Base-by-base conservation (phyloP, 495 filamentous ascomycete species). In the Polyplosphaeria fusca region DNA sequence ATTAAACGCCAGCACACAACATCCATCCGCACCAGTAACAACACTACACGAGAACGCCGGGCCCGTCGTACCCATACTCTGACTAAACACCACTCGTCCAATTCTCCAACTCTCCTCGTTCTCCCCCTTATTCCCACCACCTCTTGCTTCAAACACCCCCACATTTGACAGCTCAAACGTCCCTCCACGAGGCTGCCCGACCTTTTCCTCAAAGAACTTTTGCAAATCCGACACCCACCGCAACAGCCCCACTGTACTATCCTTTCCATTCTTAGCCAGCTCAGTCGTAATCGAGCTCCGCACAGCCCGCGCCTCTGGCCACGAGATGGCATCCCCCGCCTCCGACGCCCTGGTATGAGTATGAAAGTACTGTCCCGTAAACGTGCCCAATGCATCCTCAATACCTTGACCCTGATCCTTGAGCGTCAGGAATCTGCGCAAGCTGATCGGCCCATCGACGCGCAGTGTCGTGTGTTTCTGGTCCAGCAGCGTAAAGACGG, bases 111-210 rank as follows among this genome's bases (percentile, higher is more conserved):
- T 44, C 27, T 14, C 56, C 25, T 47, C 43, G 26, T 25, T 26
- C 3, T 47, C 52, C 22, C 19, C 47, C 43, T 43, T 27, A 51
- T 11, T 47, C 25, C 42, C 41, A 4, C 2, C 25, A 3, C n/a
- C 13, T 16, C 3, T 44, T 20, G 51, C 42, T 20, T 68, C 68
- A 42, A 73, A 59, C 16, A 68, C 68, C 0, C 75, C 77, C 2
- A 79, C 27, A 67, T 77, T 79, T 5, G 74, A 77, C 11, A 79
- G 43, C 55, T 76, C 77, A 41, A 72, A 73, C n/a, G 65, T 68
- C 16, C 64, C 51, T 0, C 62, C 64, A 1, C 74, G 61, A 2
- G 64, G 53, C 46, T 59, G 49, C 5, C 76, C 77, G 4, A 77
- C 23, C 50, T 70, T 74, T 0, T 52, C 64, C 3, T 58, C 32